Evolutionary conservation across 768 basidiomycete species (phyloP), one percentile per base, ranked within the genome.

Genomic region (Lentinus brumalis): DNA sequence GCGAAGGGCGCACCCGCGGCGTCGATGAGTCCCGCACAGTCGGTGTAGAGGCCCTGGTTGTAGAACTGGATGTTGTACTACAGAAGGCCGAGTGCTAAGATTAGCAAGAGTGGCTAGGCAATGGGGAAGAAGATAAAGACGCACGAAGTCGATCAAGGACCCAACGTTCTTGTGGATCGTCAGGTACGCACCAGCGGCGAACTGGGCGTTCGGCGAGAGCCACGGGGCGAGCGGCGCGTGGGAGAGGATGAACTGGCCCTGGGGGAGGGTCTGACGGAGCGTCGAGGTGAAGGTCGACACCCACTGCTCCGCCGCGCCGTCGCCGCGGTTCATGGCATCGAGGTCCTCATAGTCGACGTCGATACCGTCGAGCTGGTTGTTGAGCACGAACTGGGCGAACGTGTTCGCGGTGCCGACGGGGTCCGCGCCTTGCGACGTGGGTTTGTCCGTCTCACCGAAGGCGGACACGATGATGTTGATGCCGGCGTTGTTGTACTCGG

Each of bases 141-240:
- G 56, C 80, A 63, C 62, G 53, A 85, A 89, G 70, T 88, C 86
- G 64, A 87, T 87, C n/a, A 81, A 69, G 59, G 69, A 73, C 4
- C 86, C 86, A 15, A 84, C 83, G 6, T 73, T 63, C 46, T 75
- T 62, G 69, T 87, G 74, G n/a, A 89, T 79, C 55, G 75, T 77
- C 21, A 83, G 73, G 67, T 87, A 87, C 15, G 80, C 87, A 18
- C 84, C 74, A 53, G 76, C 71, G 64, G 76, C 75, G 70, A 72
- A 60, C 41, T 58, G 60, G 29, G 21, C 49, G 53, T 59, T 61
- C 8, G 57, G 62, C n/a, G 55, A 53, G 44, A 64, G 60, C 63
- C 61, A 66, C 4, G 66, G 66, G 3, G 66, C 65, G 31, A 67
- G 57, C 81, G 66, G 67, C 1, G 69, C 67, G 38, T 70, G 60